A percentile compares a stretch with the other conserved stretches of the same genome.
Conservation (phyloP, 768 basidiomycete genomes). For the Phlebiopsis gigantea region DNA sequence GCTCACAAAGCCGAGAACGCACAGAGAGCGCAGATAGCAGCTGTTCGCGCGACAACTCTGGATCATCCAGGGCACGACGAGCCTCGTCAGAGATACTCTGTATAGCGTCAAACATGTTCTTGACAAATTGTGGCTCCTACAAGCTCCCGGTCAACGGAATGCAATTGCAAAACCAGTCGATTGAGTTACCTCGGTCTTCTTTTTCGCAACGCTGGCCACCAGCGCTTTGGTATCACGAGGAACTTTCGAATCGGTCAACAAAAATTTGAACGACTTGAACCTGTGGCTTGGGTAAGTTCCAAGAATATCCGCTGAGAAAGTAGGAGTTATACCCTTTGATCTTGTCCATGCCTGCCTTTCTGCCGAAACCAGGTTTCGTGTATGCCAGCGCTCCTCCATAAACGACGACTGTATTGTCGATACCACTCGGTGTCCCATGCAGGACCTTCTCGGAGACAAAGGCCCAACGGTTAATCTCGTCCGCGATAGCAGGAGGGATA, state of each 20-base stretch:
- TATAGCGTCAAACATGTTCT: slow-evolving; percentile 72
- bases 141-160: neutral
- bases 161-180: neutral
- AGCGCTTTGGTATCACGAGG: slow-evolving; percentile 92
- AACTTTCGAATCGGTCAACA: slow-evolving; percentile 90
- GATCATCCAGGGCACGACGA: slow-evolving; percentile 64
- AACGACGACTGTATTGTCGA: slow-evolving; percentile 92
- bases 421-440: slow-evolving; percentile 95
- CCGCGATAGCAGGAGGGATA: slow-evolving; percentile 57
- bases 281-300: slow-evolving; percentile 32
- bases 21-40: slow-evolving; percentile 69
- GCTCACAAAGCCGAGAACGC: slow-evolving; percentile 29
- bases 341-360: slow-evolving; percentile 77
- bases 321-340: slow-evolving; percentile 71
- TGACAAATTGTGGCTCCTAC: slow-evolving; percentile 83
- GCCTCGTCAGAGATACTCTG: slow-evolving; percentile 86
- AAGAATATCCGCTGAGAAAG: neutral
- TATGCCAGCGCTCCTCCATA: slow-evolving; percentile 92
- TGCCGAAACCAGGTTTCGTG: slow-evolving; percentile 60
- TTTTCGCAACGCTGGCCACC: slow-evolving; percentile 81
- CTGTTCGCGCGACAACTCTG: slow-evolving; percentile 59
- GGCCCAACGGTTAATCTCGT: slow-evolving; percentile 88
- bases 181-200: slow-evolving; percentile 51
- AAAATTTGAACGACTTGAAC: slow-evolving; percentile 85
- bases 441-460: slow-evolving; percentile 94